Base-by-base conservation (phyloP, 2,329 filamentous ascomycete species). In the Hymenotorrendiella dingleyae region DNA sequence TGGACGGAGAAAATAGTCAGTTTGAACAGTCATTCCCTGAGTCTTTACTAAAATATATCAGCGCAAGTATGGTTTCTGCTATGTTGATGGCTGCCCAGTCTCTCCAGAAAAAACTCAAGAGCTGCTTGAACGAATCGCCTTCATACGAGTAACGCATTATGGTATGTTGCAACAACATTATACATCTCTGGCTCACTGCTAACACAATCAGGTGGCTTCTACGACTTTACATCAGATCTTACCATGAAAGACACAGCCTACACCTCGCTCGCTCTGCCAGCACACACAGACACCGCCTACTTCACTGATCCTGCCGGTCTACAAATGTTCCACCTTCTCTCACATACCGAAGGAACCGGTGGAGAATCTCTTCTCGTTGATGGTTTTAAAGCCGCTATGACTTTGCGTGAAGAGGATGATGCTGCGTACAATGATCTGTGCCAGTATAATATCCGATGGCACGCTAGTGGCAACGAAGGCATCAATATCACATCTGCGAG, bases 261-360 rank as follows among this genome's bases (percentile, higher is more conserved):
- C 67, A 96, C 91, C 2, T 88, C 84, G 55, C 73, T 93, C 38
- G 81, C 82, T 1, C 76, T 98, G 3, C 78, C 80, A 16, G 83
- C 86, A 1, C 93, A 98, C 64, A 97, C 91, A 1, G 93, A 98
- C 66, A 97, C 80, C 6, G 95, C 91, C 1, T 97, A 98, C 65
- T 97, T 97, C 67, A 89, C 80, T 17, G 91, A 97, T 50, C 91
- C 93, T 0, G 82, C 86, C 2, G 88, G 91, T 8, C 74, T 98
- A 24, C 93, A 98, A 63, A 81, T 93, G 20, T 94, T 98, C 64
- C 93, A 98, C 60, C 71, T 96, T 35, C 75, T 97, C 21, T 93
- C 86, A 0, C 87, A 94, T 62, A 83, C 80, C 6, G 66, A 72
- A 2, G 75, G 79, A 17, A 53, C 57, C 1, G 93, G 91, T 8